These are phyloP conservation scores for Stereum hirsutum DNA, from an alignment of 1,284 basidiomycete species.

Conservation along the genomic window DNA sequence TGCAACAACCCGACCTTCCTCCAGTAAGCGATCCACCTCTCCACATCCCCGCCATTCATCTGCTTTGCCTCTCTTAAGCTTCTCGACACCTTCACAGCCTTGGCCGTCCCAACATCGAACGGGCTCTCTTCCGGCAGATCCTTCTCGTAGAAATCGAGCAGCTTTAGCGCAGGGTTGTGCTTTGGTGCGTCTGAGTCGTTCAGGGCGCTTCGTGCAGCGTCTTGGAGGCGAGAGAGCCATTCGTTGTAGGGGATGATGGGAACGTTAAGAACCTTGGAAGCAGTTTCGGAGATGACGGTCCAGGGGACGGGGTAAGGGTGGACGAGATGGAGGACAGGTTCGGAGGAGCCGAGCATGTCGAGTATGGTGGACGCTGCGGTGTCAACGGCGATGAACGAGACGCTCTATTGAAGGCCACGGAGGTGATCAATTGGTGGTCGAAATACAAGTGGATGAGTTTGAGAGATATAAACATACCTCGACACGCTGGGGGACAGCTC, in stretches of 20 bases:
- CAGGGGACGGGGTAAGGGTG: constrained; percentile 18
- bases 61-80: not conserved
- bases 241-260: constrained; percentile 16
- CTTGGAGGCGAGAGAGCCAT: constrained; percentile 12
- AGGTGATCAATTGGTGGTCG: not conserved
- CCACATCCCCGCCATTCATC: constrained; percentile 3
- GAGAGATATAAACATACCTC: not conserved
- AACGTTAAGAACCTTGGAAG: constrained; percentile 13
- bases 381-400: constrained; percentile 17
- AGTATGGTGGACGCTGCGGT: constrained; percentile 14
- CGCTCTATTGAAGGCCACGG: not conserved
- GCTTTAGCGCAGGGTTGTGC: not conserved
- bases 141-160: constrained; percentile 4
- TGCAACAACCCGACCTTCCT: constrained; percentile 4
- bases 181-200: not conserved
- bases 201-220: not conserved
- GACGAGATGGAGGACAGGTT: constrained; percentile 16
- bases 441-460: not conserved
- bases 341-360: constrained; percentile 11
- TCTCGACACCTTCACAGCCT: not conserved
- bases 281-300: constrained; percentile 12
- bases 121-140: not conserved
- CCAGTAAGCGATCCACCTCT: constrained; percentile 10
- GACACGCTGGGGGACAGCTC: not conserved
- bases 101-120: not conserved